Evolutionary conservation across 306 rosid genomes (phyloP).

Genomic region (Crotalaria pallida): DNA sequence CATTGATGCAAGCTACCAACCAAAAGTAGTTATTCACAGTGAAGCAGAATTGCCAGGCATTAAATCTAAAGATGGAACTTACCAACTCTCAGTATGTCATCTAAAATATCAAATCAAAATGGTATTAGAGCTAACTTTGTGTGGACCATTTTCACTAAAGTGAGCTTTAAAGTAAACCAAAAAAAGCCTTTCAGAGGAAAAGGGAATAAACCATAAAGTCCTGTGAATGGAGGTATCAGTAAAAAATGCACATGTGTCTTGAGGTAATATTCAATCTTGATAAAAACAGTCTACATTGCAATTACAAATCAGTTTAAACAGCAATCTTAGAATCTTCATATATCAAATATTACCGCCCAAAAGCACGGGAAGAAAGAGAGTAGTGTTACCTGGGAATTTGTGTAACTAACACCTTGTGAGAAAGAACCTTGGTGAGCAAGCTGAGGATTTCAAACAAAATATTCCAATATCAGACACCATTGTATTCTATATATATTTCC

Average conservation of each 20-base stretch:
- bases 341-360: background rate
- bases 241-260: constrained; percentile 1
- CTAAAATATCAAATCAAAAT: background rate
- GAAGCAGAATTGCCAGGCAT: background rate
- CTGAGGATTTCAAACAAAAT: constrained; percentile 33
- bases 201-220: background rate
- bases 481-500: background rate
- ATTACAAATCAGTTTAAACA: background rate
- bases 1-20: too few species aligned
- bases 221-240: constrained; percentile 1
- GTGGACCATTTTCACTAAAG: background rate
- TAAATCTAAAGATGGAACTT: constrained; percentile 15
- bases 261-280: background rate
- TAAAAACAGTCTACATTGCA: background rate
- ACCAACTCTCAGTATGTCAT: background rate
- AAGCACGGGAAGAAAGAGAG: constrained; percentile 3
- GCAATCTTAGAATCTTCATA: constrained; percentile 8
- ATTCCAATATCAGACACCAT: constrained; percentile 4
- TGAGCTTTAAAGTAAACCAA: background rate
- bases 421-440: constrained; percentile 73
- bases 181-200: background rate
- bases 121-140: background rate
- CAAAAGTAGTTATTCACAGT: background rate
- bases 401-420: constrained; percentile 61
- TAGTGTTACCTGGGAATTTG: constrained; percentile 67